These are phyloP conservation scores for Ustilago loliicola DNA, from an alignment of 1,284 basidiomycete genomes.

Conservation along the genomic window DNA sequence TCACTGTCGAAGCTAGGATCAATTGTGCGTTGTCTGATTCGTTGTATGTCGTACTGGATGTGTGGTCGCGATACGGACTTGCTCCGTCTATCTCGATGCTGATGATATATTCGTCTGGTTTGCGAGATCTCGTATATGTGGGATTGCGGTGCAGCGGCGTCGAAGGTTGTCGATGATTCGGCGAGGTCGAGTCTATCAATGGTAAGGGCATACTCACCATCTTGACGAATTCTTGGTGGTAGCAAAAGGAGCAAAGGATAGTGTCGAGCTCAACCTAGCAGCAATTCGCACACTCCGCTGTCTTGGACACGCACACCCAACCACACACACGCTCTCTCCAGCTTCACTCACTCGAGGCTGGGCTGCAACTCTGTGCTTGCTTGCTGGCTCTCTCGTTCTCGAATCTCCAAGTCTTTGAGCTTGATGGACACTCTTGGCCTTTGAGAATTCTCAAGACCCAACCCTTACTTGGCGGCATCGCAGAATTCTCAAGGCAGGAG, in stretches of 20 bases:
- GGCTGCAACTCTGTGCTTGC: background rate
- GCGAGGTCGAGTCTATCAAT: conserved; percentile 20
- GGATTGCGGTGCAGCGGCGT: conserved; percentile 13
- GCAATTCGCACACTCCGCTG: conserved; percentile 17
- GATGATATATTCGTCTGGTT: background rate
- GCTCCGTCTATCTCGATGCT: background rate
- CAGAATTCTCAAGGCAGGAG: background rate
- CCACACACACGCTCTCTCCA: conserved; percentile 1
- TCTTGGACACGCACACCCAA: background rate
- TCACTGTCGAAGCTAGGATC: background rate
- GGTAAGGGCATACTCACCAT: conserved; percentile 44
- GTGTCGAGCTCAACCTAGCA: conserved; percentile 38
- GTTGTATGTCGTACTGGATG: background rate
- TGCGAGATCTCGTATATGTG: background rate
- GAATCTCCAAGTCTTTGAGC: background rate
- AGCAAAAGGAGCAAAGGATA: conserved; percentile 45
- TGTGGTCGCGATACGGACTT: conserved; percentile 3
- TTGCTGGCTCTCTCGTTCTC: background rate
- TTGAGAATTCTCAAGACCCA: no score
- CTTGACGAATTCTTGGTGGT: conserved; percentile 60
- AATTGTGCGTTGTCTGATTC: background rate
- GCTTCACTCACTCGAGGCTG: background rate
- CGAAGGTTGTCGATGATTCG: conserved; percentile 30
- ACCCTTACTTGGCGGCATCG: no score
- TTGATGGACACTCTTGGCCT: no score